Percentiles rank a stretch among this genome's conserved stretches.
phyloP scores from a whole-genome alignment of 352 stramenopile species.

The Phytopythium delawarense region DNA sequence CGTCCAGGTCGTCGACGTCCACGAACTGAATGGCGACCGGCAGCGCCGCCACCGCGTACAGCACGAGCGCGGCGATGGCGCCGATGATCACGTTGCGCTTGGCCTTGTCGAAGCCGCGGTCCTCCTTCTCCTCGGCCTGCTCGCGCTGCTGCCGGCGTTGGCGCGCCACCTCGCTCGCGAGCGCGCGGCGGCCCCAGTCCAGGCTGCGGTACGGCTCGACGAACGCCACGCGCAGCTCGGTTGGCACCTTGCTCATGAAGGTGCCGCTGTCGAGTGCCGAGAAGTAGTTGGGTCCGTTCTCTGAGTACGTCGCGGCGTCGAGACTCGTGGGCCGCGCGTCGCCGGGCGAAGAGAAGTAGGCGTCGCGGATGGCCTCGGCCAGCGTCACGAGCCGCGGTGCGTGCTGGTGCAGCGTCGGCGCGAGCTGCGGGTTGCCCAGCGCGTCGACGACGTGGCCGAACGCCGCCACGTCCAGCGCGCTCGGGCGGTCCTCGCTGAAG shows the following conservation, averaged over 20 bases:
- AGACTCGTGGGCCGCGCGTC: constrained; percentile 33
- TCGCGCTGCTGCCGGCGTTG: constrained; percentile 35
- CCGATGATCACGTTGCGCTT: constrained; percentile 80
- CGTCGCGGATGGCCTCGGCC: constrained; percentile 64
- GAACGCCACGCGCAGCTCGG: constrained; percentile 58
- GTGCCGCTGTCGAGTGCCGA: constrained; percentile 25
- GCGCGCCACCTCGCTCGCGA: constrained; percentile 45
- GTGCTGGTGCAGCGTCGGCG: constrained; percentile 66
- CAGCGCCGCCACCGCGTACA: constrained; percentile 70
- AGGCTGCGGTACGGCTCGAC: constrained; percentile 77
- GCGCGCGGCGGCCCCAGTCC: constrained; percentile 76
- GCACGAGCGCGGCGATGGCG: constrained; percentile 53
- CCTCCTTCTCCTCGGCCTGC: constrained; percentile 15
- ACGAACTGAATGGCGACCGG: constrained; percentile 53
- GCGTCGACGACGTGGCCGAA: constrained; percentile 84
- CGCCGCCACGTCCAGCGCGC: constrained; percentile 70
- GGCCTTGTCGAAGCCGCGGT: constrained; percentile 56
- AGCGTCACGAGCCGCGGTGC: constrained; percentile 69
- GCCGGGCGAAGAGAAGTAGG: constrained; percentile 50
- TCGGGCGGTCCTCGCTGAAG: constrained; percentile 57
- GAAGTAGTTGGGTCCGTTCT: constrained; percentile 80
- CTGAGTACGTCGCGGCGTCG: constrained; percentile 42
- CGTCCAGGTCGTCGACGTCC: constrained; percentile 36
- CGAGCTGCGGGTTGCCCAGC: constrained; percentile 67
- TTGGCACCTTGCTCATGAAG: constrained; percentile 73